Evolutionary conservation across 2,329 filamentous ascomycete species (phyloP).

Genomic region (Epichloe bromicola): DNA sequence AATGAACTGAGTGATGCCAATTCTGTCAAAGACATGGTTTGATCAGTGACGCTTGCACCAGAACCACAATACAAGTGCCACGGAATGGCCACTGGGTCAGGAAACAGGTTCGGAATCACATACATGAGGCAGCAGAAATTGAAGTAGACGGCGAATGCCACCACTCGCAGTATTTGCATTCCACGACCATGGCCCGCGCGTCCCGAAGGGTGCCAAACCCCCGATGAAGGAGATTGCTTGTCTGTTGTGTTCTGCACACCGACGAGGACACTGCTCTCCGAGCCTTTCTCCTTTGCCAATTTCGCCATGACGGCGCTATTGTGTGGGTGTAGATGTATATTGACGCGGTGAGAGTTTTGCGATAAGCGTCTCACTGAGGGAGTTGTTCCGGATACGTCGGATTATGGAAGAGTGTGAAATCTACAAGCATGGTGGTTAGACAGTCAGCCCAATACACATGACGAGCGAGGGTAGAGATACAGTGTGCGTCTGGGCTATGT

Average conservation of each 20-base stretch:
- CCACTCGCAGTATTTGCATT: conserved; percentile 37
- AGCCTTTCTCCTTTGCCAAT: conserved; percentile 10
- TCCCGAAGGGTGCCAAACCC: conserved; percentile 38
- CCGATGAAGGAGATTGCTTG: conserved; percentile 5
- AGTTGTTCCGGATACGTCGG: conserved; percentile 1
- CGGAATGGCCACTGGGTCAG: not conserved
- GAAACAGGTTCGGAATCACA: not conserved
- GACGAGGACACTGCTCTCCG: conserved; percentile 15
- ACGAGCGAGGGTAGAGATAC: too few species aligned
- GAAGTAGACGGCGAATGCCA: conserved; percentile 42
- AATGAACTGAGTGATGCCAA: conserved; percentile 60
- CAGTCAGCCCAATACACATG: not conserved
- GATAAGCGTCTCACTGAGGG: not conserved
- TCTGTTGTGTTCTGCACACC: conserved; percentile 11
- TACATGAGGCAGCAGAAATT: conserved; percentile 33
- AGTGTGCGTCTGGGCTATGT: too few species aligned
- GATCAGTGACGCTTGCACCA: conserved; percentile 1
- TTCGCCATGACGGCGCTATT: conserved; percentile 13
- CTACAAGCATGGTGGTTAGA: not conserved
- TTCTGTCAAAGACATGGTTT: conserved; percentile 26
- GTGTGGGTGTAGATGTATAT: not conserved
- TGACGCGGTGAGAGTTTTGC: not conserved
- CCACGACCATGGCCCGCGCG: conserved; percentile 36
- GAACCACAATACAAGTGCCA: not conserved
- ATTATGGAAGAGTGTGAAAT: not conserved